These are phyloP conservation scores for Deinandra increscens DNA, from an alignment of 129 eudicot species.

Conservation along the genomic window DNA sequence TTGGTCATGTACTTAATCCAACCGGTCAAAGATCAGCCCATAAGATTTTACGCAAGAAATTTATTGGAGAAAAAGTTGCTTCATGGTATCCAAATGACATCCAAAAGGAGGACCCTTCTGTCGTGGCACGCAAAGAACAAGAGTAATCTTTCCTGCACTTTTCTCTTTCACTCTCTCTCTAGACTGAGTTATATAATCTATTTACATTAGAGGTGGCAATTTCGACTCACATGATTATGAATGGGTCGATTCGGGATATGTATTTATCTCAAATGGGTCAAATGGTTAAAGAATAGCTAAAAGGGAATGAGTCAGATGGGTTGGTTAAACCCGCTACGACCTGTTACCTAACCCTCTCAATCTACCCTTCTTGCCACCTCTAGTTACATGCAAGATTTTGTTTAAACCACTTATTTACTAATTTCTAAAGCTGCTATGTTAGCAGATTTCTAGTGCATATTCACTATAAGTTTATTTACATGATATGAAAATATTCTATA, in stretches of 20 bases:
- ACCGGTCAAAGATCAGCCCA: constrained; percentile 80
- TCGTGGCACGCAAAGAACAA: constrained; percentile 60
- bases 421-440: background rate
- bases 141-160: constrained; percentile 43
- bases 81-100: constrained; percentile 85
- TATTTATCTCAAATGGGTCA: background rate
- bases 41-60: constrained; percentile 82
- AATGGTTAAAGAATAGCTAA: background rate
- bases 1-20: constrained; percentile 90
- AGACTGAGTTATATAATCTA: background rate
- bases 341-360: background rate
- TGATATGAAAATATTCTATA: background rate
- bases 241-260: background rate
- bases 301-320: background rate
- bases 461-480: background rate
- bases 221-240: background rate
- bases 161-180: constrained; percentile 11
- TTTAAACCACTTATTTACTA: background rate
- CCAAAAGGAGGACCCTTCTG: constrained; percentile 60
- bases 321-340: background rate
- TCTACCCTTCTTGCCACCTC: background rate
- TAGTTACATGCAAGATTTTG: background rate
- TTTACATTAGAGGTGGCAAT: constrained; percentile 1
- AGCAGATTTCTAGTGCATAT: background rate
- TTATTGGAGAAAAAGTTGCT: constrained; percentile 80